Evolutionary conservation across 169 alveolate species (phyloP).

Genomic region (Plasmodium falciparum): DNA sequence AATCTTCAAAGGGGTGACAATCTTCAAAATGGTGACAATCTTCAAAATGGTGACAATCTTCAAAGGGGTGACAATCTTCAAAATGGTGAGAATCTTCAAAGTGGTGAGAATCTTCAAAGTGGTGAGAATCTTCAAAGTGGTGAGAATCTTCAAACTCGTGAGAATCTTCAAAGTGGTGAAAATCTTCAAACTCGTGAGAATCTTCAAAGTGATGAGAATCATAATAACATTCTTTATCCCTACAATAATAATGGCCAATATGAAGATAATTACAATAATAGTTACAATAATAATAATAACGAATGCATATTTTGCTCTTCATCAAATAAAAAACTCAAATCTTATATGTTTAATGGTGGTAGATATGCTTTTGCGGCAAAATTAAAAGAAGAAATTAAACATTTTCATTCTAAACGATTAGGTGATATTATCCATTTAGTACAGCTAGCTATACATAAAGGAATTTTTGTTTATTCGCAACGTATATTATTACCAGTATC

Average conservation of each 20-base stretch:
- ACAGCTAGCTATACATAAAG: conserved; percentile 86
- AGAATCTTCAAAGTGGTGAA: too few relatives aligned
- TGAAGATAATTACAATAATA: neutral
- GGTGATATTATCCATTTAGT: conserved; percentile 87
- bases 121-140: too few relatives aligned
- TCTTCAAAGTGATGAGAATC: too few relatives aligned
- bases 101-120: too few relatives aligned
- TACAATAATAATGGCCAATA: neutral
- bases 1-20: too few relatives aligned
- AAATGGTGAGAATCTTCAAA: too few relatives aligned
- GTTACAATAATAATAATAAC: neutral
- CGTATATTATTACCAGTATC: conserved; percentile 85
- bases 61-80: too few relatives aligned
- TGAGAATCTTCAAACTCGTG: too few relatives aligned
- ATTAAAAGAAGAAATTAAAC: conserved; percentile 79
- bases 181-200: too few relatives aligned
- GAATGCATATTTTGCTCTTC: conserved; percentile 59
- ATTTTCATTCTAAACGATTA: conserved; percentile 82
- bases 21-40: too few relatives aligned
- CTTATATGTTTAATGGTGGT: conserved; percentile 84
- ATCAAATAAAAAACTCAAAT: conserved; percentile 41
- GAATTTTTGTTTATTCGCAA: conserved; percentile 86
- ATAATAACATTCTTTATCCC: neutral
- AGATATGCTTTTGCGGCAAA: conserved; percentile 87
- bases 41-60: too few relatives aligned